Evolutionary conservation across 805 yeast genomes (phyloP), one percentile per base, ranked within the genome.

Genomic region (Nakazawaea holstii): DNA sequence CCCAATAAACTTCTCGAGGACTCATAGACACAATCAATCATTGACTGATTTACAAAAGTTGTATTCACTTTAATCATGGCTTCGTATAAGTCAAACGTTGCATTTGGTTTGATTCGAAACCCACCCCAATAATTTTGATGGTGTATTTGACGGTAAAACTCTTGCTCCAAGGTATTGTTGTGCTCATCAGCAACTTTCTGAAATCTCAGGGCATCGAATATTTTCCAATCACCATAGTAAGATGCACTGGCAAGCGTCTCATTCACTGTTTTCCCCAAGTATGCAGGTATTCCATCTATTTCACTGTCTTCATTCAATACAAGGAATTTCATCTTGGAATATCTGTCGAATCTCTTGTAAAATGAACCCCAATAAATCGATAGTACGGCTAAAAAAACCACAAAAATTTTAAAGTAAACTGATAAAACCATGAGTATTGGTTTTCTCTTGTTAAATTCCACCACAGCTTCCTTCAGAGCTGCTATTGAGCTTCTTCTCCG

Each of bases 61-160:
- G 64, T 33, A 51, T 72, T 59, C 1, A 70, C 72, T 13, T 50
- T 46, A 29, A 54, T 50, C 27, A 81, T 62, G 2, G 82, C 80
- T 24, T 65, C 53, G 26, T 58, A 51, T 17, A 71, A 58, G 30
- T 62, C 54, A 27, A 56, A 55, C 4, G 81, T 69, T 0, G 84
- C 77, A 55, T 77, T 73, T 10, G 72, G 64, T 20, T 59, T 55
- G 32, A 84, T 75, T 52, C 78, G 75, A 35, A 83, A 63, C 0
- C 84, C 75, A 20, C 76, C 73, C 94, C 92, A 86, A 56, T 72
- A 82, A n/a, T 74, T 57, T 60, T 82, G 79, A 45, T 74, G 74
- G 54, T 76, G 79, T 4, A 86, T 72, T 47, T 65, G 62, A 31
- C 70, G 54, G 35, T 61, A 35, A 26, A 82, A 57, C 52, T 76